Percentiles rank a stretch among this genome's conserved stretches.
phyloP scores from a whole-genome alignment of 2,329 filamentous ascomycete genomes.

The Tolypocladium album region DNA sequence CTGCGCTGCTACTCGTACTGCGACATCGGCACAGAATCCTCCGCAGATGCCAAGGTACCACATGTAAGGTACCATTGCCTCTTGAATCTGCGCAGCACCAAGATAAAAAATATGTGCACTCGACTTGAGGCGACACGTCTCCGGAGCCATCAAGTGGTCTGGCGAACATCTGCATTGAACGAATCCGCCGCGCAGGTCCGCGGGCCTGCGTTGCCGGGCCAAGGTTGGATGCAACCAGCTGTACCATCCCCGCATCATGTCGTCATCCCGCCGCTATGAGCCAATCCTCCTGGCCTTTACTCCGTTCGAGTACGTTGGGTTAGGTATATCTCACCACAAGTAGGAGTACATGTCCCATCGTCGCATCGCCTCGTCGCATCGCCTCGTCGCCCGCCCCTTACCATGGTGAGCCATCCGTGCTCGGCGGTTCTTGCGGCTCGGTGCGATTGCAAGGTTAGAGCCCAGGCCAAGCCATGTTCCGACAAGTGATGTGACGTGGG shows the following conservation, averaged over 20 bases:
- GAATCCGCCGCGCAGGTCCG: not conserved
- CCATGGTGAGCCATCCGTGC: not conserved
- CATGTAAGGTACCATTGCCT: not conserved
- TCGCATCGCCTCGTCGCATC: too few relatives aligned
- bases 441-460: not conserved
- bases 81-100: not conserved
- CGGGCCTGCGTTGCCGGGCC: not conserved
- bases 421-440: too few relatives aligned
- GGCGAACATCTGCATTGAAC: not conserved
- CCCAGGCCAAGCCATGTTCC: not conserved
- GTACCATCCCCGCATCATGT: not conserved
- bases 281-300: not conserved
- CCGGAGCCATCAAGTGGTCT: not conserved
- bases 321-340: too few relatives aligned
- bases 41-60: not conserved
- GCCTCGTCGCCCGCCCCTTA: too few relatives aligned
- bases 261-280: not conserved
- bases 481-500: not conserved
- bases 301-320: too few relatives aligned
- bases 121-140: not conserved
- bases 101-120: not conserved
- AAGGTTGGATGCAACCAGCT: not conserved
- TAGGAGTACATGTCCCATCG: too few relatives aligned
- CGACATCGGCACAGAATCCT: not conserved
- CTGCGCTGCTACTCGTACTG: not conserved